Base-by-base conservation (phyloP, 2,329 filamentous ascomycete species). In the Diplodia intermedia region DNA sequence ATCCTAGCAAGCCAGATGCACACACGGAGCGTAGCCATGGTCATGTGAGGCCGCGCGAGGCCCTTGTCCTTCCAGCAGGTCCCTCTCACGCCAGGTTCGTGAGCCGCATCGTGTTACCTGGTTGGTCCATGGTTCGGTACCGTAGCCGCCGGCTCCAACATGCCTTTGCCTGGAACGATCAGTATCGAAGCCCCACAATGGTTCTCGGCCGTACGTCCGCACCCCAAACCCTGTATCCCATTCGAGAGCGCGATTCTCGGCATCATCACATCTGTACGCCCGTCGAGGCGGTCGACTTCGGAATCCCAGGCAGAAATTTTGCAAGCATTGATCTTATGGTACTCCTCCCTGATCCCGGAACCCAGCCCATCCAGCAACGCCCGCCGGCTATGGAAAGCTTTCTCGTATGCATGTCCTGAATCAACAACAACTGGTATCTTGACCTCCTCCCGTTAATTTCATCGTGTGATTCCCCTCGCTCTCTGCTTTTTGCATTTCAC, bases 381-480 rank as follows among this genome's bases (percentile, higher is more conserved):
- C 55, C 31, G 66, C 66, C 56, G 66, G 55, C 66, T 62, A 67
- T 62, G 66, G 66, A 67, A 67, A 67, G 55, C 66, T 61, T 61
- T 67, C 50, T 56, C 49, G 40, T 40, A 67, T 67, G 66, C 66
- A 67, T 43, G 23, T 67, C 50, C 62, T 47, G 62, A 54, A 52
- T 33, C 65, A 47, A 47, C 53, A 20, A 26, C 47, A 60, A 67
- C 33, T 62, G 66, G 66, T 67, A 67, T 67, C 56, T 67, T 67
- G 66, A 61, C 33, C 47, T 15, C 29, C 66, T 23, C 23, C 18
- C 43, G n/a, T 62, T 47, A 56, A 26, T 52, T 29, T 49, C 36
- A 57, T 49, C 31, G n/a, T 36, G 9, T 52, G 15, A 52, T 52
- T 20, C 20, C 43, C 18, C 47, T 31, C 43, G 14, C 6, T 43